Evolutionary conservation across 345 rosid species (phyloP), one percentile per base, ranked within the genome.

Genomic region (Murraya koenigii): DNA sequence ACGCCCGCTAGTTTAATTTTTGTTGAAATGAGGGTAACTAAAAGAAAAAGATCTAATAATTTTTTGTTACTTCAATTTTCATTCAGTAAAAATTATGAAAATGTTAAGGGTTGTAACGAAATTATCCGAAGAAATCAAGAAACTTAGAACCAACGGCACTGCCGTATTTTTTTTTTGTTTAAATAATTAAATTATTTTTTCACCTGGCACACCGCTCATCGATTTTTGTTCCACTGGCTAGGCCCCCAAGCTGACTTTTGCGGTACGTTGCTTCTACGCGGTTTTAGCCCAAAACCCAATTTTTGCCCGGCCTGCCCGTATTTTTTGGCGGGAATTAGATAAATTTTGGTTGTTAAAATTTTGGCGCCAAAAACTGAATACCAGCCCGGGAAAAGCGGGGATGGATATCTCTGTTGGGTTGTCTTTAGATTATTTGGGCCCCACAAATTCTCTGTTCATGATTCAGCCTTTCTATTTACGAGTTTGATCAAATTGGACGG

Each of bases 261-360:
- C 0, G 17, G 17, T 11, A 13, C 30, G 15, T 36, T 59, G 1
- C 11, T 61, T 41, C 6, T 8, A 82, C 84, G 82, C 84, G 82
- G 83, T 86, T 83, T 81, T 26, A 61, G 71, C 62, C 61, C 54
- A 3, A 58, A 8, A 22, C 36, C 47, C 77, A 3, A 60, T 47
- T 47, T 56, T 30, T 74, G 88, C 84, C 83, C 88, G 78, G 14
- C 3, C 77, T 80, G 68, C 72, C 84, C 87, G 71, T 25, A 0
- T 3, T 1, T 54, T 73, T 85, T 85, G 82, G 88, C 86, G 88
- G 82, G 84, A 82, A 80, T 58, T 2, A 15, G 1, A n/a, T n/a
- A 67, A 32, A 1, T 13, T 49, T 60, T 25, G 13, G 28, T 71
- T n/a, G 3, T 54, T 26, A 6, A 6, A 2, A 1, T 39, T 77